Evolutionary conservation across 768 basidiomycete species (phyloP).

Genomic region (Rhodosporidiobolus sp.): DNA sequence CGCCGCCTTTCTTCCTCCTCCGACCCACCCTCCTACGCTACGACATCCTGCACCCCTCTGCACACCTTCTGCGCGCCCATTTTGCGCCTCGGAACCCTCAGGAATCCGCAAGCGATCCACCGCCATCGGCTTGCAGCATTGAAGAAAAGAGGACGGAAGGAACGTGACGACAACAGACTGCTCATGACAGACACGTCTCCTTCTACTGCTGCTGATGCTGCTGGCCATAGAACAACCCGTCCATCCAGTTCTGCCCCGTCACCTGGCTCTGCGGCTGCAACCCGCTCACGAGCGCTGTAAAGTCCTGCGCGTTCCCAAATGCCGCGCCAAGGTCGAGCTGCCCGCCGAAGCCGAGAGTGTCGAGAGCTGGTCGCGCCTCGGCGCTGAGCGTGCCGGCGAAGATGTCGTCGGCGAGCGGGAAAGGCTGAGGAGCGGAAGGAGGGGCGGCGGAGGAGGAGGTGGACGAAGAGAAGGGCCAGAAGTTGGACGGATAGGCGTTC

Average conservation of each 20-base stretch:
- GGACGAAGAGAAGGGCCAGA: background rate
- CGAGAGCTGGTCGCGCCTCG: background rate
- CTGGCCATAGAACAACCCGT: background rate
- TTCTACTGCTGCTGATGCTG: too few relatives aligned
- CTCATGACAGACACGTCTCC: too few relatives aligned
- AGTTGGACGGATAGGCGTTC: background rate
- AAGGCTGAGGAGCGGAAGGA: too few relatives aligned
- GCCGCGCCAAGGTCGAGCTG: background rate
- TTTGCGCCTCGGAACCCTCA: constrained; percentile 9
- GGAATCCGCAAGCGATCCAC: constrained; percentile 29
- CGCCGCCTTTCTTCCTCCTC: too few relatives aligned
- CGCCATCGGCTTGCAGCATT: constrained; percentile 19
- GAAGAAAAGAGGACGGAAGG: too few relatives aligned
- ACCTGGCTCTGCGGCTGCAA: background rate
- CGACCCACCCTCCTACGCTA: too few relatives aligned
- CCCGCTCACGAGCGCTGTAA: background rate
- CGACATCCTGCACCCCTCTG: too few relatives aligned
- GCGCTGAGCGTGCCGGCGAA: constrained; percentile 11
- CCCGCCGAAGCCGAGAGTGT: background rate
- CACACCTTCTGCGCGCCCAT: background rate
- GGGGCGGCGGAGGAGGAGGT: too few relatives aligned
- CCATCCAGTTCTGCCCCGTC: background rate
- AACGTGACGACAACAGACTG: too few relatives aligned
- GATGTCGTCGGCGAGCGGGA: constrained; percentile 14
- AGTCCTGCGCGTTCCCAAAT: background rate